Conservation (phyloP, 352 stramenopile species). For the Lagenidium sp. region DNA sequence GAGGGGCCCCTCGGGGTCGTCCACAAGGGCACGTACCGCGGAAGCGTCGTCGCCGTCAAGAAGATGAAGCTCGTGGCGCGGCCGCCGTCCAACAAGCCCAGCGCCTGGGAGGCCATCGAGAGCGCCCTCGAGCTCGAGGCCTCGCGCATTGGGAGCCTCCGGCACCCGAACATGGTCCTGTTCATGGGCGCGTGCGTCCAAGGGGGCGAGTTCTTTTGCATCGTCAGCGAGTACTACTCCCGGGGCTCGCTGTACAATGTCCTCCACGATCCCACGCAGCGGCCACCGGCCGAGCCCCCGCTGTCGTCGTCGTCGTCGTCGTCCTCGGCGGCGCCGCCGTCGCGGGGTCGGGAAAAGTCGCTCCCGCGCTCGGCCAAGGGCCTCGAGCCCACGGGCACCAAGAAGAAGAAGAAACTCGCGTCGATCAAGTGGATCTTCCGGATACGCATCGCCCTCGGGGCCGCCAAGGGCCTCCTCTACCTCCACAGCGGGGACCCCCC, state of each 20-base stretch:
- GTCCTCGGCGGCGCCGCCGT: no score
- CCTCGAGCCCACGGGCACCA: constrained; percentile 3
- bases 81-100: constrained; percentile 38
- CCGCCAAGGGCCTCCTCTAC: constrained; percentile 70
- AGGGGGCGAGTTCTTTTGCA: constrained; percentile 93
- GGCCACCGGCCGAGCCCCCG: background rate
- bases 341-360: background rate
- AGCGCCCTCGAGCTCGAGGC: constrained; percentile 78
- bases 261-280: constrained; percentile 46
- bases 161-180: constrained; percentile 98
- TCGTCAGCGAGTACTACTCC: constrained; percentile 94
- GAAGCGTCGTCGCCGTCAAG: constrained; percentile 79
- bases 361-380: constrained; percentile 6
- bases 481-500: constrained; percentile 78
- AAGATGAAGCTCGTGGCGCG: constrained; percentile 78
- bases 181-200: constrained; percentile 97
- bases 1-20: constrained; percentile 73
- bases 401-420: constrained; percentile 33
- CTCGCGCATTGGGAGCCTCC: constrained; percentile 82
- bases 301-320: background rate
- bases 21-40: constrained; percentile 82
- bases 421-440: constrained; percentile 75
- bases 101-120: constrained; percentile 64
- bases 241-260: constrained; percentile 95
- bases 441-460: constrained; percentile 72